A percentile compares a stretch with the other conserved stretches of the same genome.
Conservation (phyloP, 805 yeast genomes). For the Ogataea paraovalis region DNA sequence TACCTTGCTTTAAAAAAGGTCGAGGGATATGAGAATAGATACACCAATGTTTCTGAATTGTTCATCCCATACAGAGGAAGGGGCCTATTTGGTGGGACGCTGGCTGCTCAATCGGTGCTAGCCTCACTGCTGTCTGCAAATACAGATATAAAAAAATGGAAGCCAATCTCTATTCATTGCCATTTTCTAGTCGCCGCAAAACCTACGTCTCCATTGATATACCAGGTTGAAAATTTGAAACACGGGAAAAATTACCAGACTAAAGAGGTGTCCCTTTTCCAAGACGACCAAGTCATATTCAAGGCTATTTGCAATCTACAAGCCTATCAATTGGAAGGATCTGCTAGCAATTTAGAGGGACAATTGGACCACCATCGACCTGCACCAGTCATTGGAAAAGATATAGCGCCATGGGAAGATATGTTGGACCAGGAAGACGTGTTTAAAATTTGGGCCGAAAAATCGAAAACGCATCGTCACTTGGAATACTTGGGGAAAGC, state of each 20-base stretch:
- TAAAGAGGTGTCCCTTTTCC: conserved; percentile 52
- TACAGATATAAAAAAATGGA: conserved; percentile 30
- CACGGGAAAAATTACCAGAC: conserved; percentile 51
- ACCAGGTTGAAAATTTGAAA: conserved; percentile 48
- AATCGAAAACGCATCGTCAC: conserved; percentile 18
- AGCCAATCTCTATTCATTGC: conserved; percentile 60
- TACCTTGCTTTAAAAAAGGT: conserved; percentile 22
- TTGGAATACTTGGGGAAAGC: conserved; percentile 23
- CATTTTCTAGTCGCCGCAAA: conserved; percentile 57
- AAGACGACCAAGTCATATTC: conserved; percentile 47
- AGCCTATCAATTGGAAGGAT: conserved; percentile 27
- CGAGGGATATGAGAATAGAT: conserved; percentile 15
- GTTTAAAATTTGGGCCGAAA: conserved; percentile 27
- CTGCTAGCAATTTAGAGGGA: conserved; percentile 27
- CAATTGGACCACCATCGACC: conserved; percentile 27
- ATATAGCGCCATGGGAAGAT: conserved; percentile 26
- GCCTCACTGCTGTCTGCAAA: conserved; percentile 55
- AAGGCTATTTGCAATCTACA: conserved; percentile 49
- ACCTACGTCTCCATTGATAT: conserved; percentile 41
- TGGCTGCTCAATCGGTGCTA: conserved; percentile 59
- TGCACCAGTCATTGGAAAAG: conserved; percentile 28
- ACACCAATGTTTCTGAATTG: conserved; percentile 23
- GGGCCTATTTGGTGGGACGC: conserved; percentile 70
- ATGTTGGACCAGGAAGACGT: conserved; percentile 27
- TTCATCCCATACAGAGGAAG: conserved; percentile 50